Base-by-base conservation (phyloP, 805 yeast species). In the Barnettozyma vustinii region DNA sequence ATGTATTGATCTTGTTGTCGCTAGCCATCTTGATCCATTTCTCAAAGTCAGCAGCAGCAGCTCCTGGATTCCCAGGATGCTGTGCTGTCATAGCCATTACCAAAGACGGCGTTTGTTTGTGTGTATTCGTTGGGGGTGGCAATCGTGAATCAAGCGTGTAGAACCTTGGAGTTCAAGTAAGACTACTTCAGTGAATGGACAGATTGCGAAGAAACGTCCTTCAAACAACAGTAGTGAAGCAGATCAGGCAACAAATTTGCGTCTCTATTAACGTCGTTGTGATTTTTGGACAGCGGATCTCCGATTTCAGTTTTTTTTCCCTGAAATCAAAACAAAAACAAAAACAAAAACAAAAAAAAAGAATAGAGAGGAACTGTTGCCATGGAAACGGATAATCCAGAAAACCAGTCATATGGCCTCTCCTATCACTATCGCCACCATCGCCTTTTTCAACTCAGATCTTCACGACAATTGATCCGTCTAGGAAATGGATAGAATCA, bases 1-100 rank as follows among this genome's bases (percentile, higher is more conserved):
- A 73, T 0, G 89, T 76, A 52, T 86, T 91, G 69, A 90, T 88
- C 63, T 87, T 89, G 56, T 87, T 87, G 57, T 83, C 90, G 1
- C 89, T 84, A 21, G 89, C 91, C 73, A 87, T 75, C 52, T 82
- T 81, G 70, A 87, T 83, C 94, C 95, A 87, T 63, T 78, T 78
- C 56, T 87, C 92, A 56, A 84, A 85, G 57, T 59, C 60, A 18
- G 45, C 55, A 32, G 55, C 39, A 9, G 50, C 37, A 19, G 36
- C 49, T 9, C 40, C 46, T 15, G 46, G 35, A 15, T 26, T 26
- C 9, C 23, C 43, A 16, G 49, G 36, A 23, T 52, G 54, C 33
- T 47, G 48, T 44, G 25, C 48, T 40, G 37, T 43, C 39, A 39
- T 46, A 30, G 33, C 33, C 33, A 30, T 30, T 15, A 12, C 33